Percentiles rank a stretch among this genome's conserved stretches.
Conservation (phyloP, 83 land plant species). For the Diphasiastrum complanatum region DNA sequence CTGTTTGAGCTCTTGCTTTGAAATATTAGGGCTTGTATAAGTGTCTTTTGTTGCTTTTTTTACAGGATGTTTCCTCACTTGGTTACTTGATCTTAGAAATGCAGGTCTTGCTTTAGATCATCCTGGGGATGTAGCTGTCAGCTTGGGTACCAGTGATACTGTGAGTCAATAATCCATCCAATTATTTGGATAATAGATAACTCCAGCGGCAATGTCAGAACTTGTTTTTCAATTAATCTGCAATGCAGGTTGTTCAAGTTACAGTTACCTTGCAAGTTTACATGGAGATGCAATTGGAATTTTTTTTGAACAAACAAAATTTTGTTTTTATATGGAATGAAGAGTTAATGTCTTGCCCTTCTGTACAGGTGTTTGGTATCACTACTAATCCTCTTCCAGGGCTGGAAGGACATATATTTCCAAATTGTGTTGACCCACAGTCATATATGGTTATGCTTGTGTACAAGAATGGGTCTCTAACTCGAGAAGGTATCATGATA, state of each 20-base stretch:
- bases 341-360: neutral
- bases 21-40: too few species aligned
- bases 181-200: neutral
- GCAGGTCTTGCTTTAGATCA: constrained; percentile 80
- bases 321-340: too few species aligned
- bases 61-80: too few species aligned
- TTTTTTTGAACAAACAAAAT: too few species aligned
- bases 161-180: constrained; percentile 37
- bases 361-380: constrained; percentile 77
- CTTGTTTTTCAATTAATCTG: neutral
- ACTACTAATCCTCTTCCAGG: constrained; percentile 68
- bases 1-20: neutral
- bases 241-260: neutral
- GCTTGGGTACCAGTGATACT: constrained; percentile 97
- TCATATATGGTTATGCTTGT: constrained; percentile 89
- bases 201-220: neutral
- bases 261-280: too few species aligned
- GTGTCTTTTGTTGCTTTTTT: too few species aligned
- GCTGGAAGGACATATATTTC: constrained; percentile 93
- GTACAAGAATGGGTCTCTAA: constrained; percentile 94
- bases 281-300: too few species aligned
- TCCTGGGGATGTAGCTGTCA: constrained; percentile 95
- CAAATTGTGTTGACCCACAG: constrained; percentile 85
- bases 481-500: constrained; percentile 72
- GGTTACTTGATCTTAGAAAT: neutral